Base-by-base conservation (phyloP, 1,284 basidiomycete species). In the Sphagnurus paluster region DNA sequence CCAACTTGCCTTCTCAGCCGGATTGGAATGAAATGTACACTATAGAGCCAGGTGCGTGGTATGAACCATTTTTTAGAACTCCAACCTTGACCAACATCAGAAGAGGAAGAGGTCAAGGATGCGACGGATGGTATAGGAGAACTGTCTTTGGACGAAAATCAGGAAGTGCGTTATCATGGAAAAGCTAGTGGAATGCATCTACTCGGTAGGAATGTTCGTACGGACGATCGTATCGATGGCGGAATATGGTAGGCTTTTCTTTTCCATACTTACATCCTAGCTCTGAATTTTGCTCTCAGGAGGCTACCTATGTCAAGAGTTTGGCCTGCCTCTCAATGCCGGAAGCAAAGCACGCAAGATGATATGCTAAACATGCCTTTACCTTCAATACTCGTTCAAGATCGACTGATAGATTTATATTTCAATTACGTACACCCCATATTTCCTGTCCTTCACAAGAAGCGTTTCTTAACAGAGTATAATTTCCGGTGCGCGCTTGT, bases 371-470 rank as follows among this genome's bases (percentile, higher is more conserved):
- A 71, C 24, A 69, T 79, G 20, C 63, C 66, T 14, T 64, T 90
- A 40, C 87, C 86, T 45, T 64, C 82, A 34, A 50, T 72, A 37
- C 70, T 77, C 29, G 61, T 77, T 39, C 89, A 91, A 64, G 77
- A 84, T 42, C 76, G 75, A 39, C 70, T 93, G 6, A 65, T 93
- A 40, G 75, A 79, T 23, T 68, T 91, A 5, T 93, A 90, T 63
- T 93, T 92, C 66, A 79, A 78, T 5, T 87, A 90, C 59, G 82
- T 88, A 19, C 90, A 93, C 56, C 88, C 90, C 26, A 72, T 84
- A 39, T 83, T 87, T 54, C 90, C 89, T 10, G 74, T 90, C 28
- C 67, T 93, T 13, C 82, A 90, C 66, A 88, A 86, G 61, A 68
- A 69, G 16, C 75, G 80, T 17, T 92, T 93, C 64, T 65, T 87